These are phyloP conservation scores for Breynia disticha DNA, from an alignment of 441 rosid genomes.

Conservation along the genomic window DNA sequence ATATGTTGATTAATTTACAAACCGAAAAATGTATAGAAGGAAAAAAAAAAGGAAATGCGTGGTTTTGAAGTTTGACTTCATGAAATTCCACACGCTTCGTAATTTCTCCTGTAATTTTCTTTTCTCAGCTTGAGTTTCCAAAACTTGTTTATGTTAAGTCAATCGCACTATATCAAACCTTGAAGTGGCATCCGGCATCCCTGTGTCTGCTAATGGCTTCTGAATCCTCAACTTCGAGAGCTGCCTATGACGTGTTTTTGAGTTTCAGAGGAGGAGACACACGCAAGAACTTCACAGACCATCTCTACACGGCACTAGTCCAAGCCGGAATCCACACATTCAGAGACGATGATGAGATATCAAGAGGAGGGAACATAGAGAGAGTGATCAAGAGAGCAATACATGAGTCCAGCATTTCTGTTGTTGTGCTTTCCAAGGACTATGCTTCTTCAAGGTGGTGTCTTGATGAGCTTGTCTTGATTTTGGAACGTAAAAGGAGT, in stretches of 20 bases:
- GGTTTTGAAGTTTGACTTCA: too few species aligned
- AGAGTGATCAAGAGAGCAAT: conserved; percentile 11
- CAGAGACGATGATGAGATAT: conserved; percentile 7
- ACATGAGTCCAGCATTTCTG: conserved; percentile 7
- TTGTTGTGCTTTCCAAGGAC: conserved; percentile 19
- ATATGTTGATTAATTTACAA: too few species aligned
- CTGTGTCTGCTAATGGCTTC: not conserved
- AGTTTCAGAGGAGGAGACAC: conserved; percentile 11
- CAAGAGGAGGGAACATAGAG: conserved; percentile 4
- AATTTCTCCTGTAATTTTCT: too few species aligned
- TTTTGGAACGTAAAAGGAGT: conserved; percentile 11
- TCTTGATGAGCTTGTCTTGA: conserved; percentile 21
- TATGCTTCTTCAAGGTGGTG: conserved; percentile 23
- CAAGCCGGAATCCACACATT: conserved; percentile 6
- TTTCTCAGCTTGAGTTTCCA: too few species aligned
- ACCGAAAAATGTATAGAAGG: too few species aligned
- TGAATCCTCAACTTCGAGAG: not conserved
- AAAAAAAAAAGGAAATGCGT: too few species aligned
- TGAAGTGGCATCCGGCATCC: not conserved
- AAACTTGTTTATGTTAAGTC: too few species aligned
- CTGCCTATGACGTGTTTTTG: conserved; percentile 1
- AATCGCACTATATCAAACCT: not conserved
- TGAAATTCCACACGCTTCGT: too few species aligned
- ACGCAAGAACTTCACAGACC: conserved; percentile 8
- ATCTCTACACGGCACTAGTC: conserved; percentile 1